These are phyloP conservation scores for Pleurotus cornucopiae DNA, from an alignment of 768 basidiomycete species.

Conservation along the genomic window DNA sequence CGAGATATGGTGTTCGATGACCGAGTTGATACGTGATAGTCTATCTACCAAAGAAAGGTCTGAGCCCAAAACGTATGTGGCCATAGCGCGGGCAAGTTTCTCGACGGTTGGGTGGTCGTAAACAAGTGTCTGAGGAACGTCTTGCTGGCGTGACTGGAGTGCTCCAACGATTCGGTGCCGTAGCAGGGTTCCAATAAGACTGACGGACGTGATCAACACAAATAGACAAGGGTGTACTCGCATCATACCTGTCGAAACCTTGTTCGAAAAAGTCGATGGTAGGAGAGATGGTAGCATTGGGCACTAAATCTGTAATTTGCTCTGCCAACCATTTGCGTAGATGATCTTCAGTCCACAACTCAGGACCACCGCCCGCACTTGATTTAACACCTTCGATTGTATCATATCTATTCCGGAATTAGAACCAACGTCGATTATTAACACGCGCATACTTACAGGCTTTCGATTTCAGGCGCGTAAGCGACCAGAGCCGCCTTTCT, in stretches of 20 bases:
- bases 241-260: constrained; percentile 25
- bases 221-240: not conserved
- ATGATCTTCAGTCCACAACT: constrained; percentile 12
- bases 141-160: constrained; percentile 10
- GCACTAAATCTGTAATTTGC: constrained; percentile 15
- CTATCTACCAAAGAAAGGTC: not conserved
- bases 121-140: constrained; percentile 34
- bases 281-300: constrained; percentile 8
- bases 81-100: constrained; percentile 24
- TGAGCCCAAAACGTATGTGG: constrained; percentile 9
- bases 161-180: constrained; percentile 28
- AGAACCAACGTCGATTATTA: not conserved
- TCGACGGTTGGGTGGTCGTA: constrained; percentile 37
- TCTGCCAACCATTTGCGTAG: constrained; percentile 17
- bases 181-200: constrained; percentile 33
- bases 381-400: constrained; percentile 16
- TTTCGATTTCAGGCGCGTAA: constrained; percentile 44
- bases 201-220: constrained; percentile 8
- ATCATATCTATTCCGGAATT: constrained; percentile 14
- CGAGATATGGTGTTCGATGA: constrained; percentile 31
- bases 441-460: constrained; percentile 25
- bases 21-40: constrained; percentile 22
- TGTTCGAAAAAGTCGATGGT: constrained; percentile 25
- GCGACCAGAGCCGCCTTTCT: constrained; percentile 36
- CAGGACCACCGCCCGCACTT: constrained; percentile 12